phyloP scores from a whole-genome alignment of 2,329 filamentous ascomycete genomes.

The Fusarium sulawesiense region DNA sequence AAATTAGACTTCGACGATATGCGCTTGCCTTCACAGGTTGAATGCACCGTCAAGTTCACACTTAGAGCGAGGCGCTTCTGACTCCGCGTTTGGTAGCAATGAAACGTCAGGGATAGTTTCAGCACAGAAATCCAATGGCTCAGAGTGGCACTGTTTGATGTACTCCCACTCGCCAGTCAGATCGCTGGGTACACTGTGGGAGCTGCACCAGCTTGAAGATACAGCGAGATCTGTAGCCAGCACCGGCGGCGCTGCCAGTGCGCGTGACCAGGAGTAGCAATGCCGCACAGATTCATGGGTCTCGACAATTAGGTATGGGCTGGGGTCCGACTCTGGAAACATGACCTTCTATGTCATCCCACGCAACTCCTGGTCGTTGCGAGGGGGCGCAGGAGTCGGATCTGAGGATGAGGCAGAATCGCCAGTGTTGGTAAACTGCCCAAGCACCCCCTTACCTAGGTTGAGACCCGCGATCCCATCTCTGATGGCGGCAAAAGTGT shows the following conservation, averaged over 20 bases:
- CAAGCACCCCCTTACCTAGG: constrained; percentile 60
- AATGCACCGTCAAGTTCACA: not conserved
- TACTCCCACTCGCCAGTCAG: constrained; percentile 34
- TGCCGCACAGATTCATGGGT: constrained; percentile 45
- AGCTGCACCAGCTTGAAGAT: constrained; percentile 10
- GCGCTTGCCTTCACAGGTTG: constrained; percentile 2
- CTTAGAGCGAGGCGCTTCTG: not conserved
- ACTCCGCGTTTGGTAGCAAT: not conserved
- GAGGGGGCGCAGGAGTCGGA: constrained; percentile 36
- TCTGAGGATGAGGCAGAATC: constrained; percentile 40
- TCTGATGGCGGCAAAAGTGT: constrained; percentile 59
- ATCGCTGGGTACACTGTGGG: constrained; percentile 26
- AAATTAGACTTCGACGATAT: not conserved
- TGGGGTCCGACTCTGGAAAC: constrained; percentile 47
- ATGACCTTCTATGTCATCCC: constrained; percentile 61
- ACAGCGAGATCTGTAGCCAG: constrained; percentile 7
- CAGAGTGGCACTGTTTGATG: constrained; percentile 21
- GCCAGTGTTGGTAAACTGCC: constrained; percentile 46
- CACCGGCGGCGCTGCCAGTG: constrained; percentile 7
- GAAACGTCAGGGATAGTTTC: not conserved
- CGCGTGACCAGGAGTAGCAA: constrained; percentile 8
- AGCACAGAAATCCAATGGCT: not conserved
- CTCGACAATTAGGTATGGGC: constrained; percentile 50
- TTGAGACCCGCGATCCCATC: constrained; percentile 62
- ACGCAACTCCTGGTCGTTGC: constrained; percentile 57